Evolutionary conservation across 169 alveolate species (phyloP).

Genomic region (Plasmodium vivax): DNA sequence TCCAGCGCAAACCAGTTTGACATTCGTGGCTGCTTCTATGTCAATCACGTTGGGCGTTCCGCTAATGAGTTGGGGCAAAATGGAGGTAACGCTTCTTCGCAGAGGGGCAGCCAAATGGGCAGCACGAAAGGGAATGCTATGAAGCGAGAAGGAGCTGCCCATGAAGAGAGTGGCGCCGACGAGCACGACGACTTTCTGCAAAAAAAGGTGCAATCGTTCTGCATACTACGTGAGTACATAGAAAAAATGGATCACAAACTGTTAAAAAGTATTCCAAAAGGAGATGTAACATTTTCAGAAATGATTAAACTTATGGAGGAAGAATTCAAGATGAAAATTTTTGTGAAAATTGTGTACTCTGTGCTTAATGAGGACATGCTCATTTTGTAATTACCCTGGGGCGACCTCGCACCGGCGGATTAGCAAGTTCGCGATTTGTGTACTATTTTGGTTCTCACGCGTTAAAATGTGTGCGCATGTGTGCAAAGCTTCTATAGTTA

Average conservation of each 20-base stretch:
- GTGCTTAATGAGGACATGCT: conserved; percentile 61
- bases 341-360: conserved; percentile 33
- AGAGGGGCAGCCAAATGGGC: background rate
- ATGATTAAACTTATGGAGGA: conserved; percentile 34
- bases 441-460: background rate
- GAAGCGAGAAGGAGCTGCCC: background rate
- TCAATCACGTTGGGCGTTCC: background rate
- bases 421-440: background rate
- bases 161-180: background rate
- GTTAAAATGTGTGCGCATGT: background rate
- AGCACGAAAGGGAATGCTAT: background rate
- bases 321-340: conserved; percentile 51
- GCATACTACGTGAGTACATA: conserved; percentile 12
- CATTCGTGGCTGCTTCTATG: conserved; percentile 19
- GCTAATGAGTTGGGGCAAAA: background rate
- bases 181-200: conserved; percentile 13
- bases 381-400: conserved; percentile 15
- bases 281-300: conserved; percentile 16
- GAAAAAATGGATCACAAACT: conserved; percentile 10
- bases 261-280: background rate
- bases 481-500: background rate
- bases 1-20: conserved; percentile 16
- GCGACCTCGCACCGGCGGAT: background rate
- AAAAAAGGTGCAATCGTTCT: conserved; percentile 36
- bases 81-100: background rate